Conservation (phyloP, 306 rosid species). For the Lathyrus sativus region DNA sequence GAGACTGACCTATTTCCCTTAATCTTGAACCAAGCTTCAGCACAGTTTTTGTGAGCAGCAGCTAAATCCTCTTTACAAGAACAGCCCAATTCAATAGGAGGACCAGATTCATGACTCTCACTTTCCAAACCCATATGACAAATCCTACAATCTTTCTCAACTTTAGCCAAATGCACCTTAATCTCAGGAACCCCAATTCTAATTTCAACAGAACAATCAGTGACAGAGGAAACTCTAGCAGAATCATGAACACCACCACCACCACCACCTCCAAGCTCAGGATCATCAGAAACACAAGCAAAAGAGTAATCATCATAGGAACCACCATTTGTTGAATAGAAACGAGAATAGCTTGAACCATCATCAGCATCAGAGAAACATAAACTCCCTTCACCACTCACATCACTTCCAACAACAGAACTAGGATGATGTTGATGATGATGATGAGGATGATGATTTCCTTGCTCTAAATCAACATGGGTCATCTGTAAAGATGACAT, state of each 20-base stretch:
- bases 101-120: constrained; percentile 83
- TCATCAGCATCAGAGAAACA: constrained; percentile 91
- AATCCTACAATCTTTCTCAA: constrained; percentile 90
- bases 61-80: constrained; percentile 91
- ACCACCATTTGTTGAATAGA: constrained; percentile 87
- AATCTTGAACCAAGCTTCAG: constrained; percentile 97
- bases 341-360: constrained; percentile 82
- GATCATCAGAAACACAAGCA: constrained; percentile 63
- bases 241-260: constrained; percentile 47
- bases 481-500: constrained; percentile 58
- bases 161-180: constrained; percentile 78
- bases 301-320: constrained; percentile 80
- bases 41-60: constrained; percentile 89
- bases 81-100: constrained; percentile 89
- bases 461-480: constrained; percentile 72
- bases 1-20: constrained; percentile 84
- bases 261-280: constrained; percentile 46
- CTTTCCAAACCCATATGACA: constrained; percentile 98
- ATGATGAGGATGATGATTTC: constrained; percentile 41
- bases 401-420: constrained; percentile 59
- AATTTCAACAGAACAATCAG: constrained; percentile 71
- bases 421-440: constrained; percentile 36
- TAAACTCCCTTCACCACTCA: constrained; percentile 60
- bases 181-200: constrained; percentile 65
- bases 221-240: constrained; percentile 67